Base-by-base conservation (phyloP, 2,329 filamentous ascomycete genomes). In the Aotearoamyces nothofagi region DNA sequence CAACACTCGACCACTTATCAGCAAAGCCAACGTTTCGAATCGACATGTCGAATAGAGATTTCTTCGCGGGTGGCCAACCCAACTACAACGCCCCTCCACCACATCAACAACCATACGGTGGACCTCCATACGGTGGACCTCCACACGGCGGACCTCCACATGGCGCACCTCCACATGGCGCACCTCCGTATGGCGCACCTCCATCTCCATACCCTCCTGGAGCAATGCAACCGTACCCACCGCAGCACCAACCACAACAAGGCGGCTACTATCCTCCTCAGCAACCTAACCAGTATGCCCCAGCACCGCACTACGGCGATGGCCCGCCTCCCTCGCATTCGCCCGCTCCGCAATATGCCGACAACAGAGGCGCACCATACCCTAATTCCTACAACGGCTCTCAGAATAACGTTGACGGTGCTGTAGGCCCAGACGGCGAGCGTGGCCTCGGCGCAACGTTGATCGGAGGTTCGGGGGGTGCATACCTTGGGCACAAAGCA, bases 391-490 rank as follows among this genome's bases (percentile, higher is more conserved):
- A 35, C 17, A 34, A 29, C 15, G 37, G 30, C 5, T 34, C 38
- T 5, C n/a, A n/a, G n/a, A n/a, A n/a, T n/a, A n/a, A n/a, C n/a
- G 43, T 36, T 9, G 38, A 38, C 13, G 16, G 16, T 19, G 26
- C 25, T 33, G 37, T 24, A 42, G 40, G 32, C 9, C 28, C 43
- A 17, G 53, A 57, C 5, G 66, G 61, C 37, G 68, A 73, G 31
- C 56, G 61, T 24, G 67, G 68, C 6, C 53, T 73, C 9, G 57
- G 66, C 9, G 60, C 66, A 2, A 63, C 66, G 3, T 42, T 71
- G 4, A 32, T 66, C 2, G 66, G 66, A 9, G 60, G 63, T 13
- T 62, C 58, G 3, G 60, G 57, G 1, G 68, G 68, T 20, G 66
- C 60, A 1, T 61, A 63, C 32, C 32, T 66, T 0, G 66, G 60